Base-by-base conservation (phyloP, 768 basidiomycete genomes). In the Austroboletus festivus region DNA sequence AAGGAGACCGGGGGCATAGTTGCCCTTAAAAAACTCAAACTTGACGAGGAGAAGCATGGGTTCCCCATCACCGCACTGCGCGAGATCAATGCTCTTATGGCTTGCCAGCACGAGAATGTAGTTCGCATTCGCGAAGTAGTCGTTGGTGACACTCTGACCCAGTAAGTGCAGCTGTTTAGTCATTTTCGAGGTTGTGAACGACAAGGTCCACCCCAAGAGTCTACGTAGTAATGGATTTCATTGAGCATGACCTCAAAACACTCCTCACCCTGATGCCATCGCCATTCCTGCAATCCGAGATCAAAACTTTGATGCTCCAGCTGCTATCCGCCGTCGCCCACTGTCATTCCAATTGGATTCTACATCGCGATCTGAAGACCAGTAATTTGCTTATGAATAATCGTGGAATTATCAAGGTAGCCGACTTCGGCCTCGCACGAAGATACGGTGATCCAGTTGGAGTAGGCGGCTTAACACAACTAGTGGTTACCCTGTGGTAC, bases 141-240 rank as follows among this genome's bases (percentile, higher is more conserved):
- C 0, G 96, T 99, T 8, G 96, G 96, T 30, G 94, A 98, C 62
- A 99, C 96, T 2, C 72, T 99, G 66, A 98, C 96, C 51, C 95
- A 99, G 96, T 98, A 73, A 77, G 95, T 89, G 54, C 53, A 61
- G 57, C 34, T 28, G 13, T 48, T 24, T 39, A 40, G 40, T 55
- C 33, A 4, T 41, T 24, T 42, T 26, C 31, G 38, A 51, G 30
- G 24, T 48, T 46, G 23, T 22, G 35, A 53, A 46, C 47, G 55
- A 48, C 47, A 48, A 33, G 22, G 42, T 41, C 23, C 19, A 54
- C 52, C 57, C 37, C 39, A 63, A 97, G 96, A 74, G 92, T 98
- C 38, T 99, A 94, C 68, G 94, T 99, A 55, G 96, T 98, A 30
- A 96, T 96, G 94, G 93, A 96, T 67, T 99, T 99, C 64, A 95